Base-by-base conservation (phyloP, 352 stramenopile species). In the Globisporangium okanoganense region DNA sequence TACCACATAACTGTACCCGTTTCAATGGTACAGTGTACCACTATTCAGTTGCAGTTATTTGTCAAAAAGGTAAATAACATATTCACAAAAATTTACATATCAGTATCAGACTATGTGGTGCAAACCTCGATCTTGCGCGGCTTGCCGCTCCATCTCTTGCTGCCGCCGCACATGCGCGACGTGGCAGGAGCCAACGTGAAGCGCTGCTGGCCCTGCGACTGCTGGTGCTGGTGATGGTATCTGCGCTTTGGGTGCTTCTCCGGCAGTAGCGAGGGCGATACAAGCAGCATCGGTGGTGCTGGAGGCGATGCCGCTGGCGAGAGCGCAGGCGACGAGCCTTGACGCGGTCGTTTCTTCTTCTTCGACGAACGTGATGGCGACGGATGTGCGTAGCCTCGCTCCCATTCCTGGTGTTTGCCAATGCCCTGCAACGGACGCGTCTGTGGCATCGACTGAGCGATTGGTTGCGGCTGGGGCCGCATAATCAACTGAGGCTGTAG, bases 261-360 rank as follows among this genome's bases (percentile, higher is more conserved):
- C 18, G 68, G 36, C 14, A 76, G 61, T 61, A 61, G 16, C 56
- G 65, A 53, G n/a, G 71, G 47, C 5, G 71, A 80, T n/a, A 51
- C 40, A n/a, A 62, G 72, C 6, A 60, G 66, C 16, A 41, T 58
- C 0, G 61, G 66, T 3, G 67, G 61, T 16, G 62, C 65, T n/a
- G 65, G 53, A 10, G 64, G 64, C 10, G 67, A 71, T 16, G 57
- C 12, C 14, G 20, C 47, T 13, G 73, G 61, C 12, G 73, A 72
- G n/a, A 72, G 72, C 41, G 57, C 61, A 16, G 67, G 79, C 18
- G 72, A 61, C 6, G 72, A 85, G 12, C 74, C 69, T 24, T 83
- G 72, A 0, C 78, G 79, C 8, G 76, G 61, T 25, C 78, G 69
- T 61, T 89, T 89, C 65, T 92, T 92, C 65, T 88, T 88, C 59